These are phyloP conservation scores for Ogataea nakhonphanomensis DNA, from an alignment of 805 yeast genomes.

Conservation along the genomic window DNA sequence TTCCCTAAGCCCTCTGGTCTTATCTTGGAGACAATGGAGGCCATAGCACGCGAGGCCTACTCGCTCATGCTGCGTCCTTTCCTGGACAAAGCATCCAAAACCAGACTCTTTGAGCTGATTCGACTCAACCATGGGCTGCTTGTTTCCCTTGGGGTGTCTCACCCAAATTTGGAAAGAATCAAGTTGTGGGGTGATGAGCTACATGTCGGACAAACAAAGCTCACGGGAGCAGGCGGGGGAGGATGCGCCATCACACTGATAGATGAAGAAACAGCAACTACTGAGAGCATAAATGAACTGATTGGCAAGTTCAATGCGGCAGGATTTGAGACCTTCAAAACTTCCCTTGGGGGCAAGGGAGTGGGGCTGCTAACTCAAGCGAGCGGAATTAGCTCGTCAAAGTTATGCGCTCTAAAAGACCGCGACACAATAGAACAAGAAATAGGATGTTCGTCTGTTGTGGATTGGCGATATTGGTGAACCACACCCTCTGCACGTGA, in stretches of 20 bases:
- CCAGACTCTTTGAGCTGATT: slow-evolving; percentile 56
- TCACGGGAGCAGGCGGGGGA: slow-evolving; percentile 99
- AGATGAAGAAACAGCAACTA: slow-evolving; percentile 41
- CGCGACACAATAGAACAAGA: slow-evolving; percentile 47
- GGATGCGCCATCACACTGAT: slow-evolving; percentile 94
- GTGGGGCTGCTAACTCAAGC: slow-evolving; percentile 50
- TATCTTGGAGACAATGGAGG: slow-evolving; percentile 73
- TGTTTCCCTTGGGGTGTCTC: slow-evolving; percentile 85
- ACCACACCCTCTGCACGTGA: background rate
- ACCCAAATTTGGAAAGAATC: slow-evolving; percentile 81
- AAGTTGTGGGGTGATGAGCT: slow-evolving; percentile 61
- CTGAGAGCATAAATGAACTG: slow-evolving; percentile 34
- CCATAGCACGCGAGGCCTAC: slow-evolving; percentile 70
- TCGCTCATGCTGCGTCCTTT: slow-evolving; percentile 53
- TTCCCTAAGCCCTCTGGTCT: slow-evolving; percentile 54
- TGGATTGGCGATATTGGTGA: slow-evolving; percentile 64
- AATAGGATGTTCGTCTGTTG: slow-evolving; percentile 41
- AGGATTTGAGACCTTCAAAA: slow-evolving; percentile 73
- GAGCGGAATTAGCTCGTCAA: slow-evolving; percentile 29
- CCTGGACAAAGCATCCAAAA: slow-evolving; percentile 40
- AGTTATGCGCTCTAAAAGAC: slow-evolving; percentile 36
- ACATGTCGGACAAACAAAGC: slow-evolving; percentile 78
- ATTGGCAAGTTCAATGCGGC: slow-evolving; percentile 35
- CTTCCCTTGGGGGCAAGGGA: slow-evolving; percentile 87
- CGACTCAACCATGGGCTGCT: slow-evolving; percentile 85